Base-by-base conservation (phyloP, 306 rosid species). In the Albizia julibrissin region DNA sequence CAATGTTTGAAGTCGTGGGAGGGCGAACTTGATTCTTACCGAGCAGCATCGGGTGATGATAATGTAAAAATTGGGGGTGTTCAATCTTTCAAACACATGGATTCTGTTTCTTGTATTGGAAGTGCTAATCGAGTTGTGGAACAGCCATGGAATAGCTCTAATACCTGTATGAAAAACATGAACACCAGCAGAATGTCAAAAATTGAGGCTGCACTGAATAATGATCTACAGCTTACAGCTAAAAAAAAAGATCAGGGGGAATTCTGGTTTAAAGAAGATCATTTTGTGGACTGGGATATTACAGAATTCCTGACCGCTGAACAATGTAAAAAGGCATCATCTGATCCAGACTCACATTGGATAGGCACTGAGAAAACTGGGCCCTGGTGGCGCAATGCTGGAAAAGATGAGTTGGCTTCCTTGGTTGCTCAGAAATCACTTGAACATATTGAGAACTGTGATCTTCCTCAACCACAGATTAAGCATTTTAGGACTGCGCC, bases 381-480 rank as follows among this genome's bases (percentile, higher is more conserved):
- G 68, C 92, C 92, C 7, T 92, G 98, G 94, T 94, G 98, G 98
- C 93, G 90, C 43, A 86, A 82, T 67, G 88, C 93, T 47, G 89
- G 92, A 77, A 89, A 87, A 85, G 94, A 92, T 74, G 98, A 90
- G 81, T 88, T 94, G 87, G 94, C 94, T 66, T 89, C 90, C 82
- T 87, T 92, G 76, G 97, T 94, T 87, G 94, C 98, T 81, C 90
- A 77, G 81, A 94, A 87, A 74, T 94, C 98, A 29, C 91, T 88
- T 65, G 94, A 87, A 83, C 80, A 82, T 84, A 50, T 92, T 61
- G 92, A 90, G 82, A 94, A 94, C 84, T 94, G 98, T 80, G 98
- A 94, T 86, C 98, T 94, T 82, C 97, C 98, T 74, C 86, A 73
- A 26, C 97, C 97, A 0, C 96, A 81, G 78, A 73, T 78, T 75